Conservation (phyloP, 495 filamentous ascomycete genomes). For the Penicillium chermesinum region DNA sequence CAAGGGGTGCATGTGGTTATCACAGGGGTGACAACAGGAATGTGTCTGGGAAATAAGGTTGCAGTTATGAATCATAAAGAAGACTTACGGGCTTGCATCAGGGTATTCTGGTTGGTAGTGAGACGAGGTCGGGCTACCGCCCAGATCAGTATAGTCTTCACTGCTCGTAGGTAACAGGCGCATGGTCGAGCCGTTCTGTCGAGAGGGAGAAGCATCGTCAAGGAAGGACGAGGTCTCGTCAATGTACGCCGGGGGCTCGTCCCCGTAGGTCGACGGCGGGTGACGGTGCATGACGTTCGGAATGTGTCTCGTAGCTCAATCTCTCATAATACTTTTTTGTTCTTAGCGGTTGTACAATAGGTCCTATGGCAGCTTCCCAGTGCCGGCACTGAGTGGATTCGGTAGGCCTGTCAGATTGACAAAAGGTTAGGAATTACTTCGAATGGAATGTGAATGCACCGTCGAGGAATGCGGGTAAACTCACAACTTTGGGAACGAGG, state of each 20-base stretch:
- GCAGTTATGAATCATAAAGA: neutral
- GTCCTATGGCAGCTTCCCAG: neutral
- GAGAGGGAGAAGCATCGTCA: slow-evolving; percentile 26
- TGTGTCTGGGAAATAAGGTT: slow-evolving; percentile 14
- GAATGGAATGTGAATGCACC: neutral
- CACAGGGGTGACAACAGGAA: slow-evolving; percentile 18
- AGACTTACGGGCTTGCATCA: slow-evolving; percentile 43
- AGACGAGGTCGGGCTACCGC: slow-evolving; percentile 16
- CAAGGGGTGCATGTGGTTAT: slow-evolving; percentile 7
- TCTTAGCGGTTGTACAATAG: neutral
- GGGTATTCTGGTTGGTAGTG: slow-evolving; percentile 14
- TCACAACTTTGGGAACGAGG: too few species aligned
- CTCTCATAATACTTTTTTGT: slow-evolving; percentile 23
- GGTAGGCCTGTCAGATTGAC: neutral
- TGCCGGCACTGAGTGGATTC: slow-evolving; percentile 4
- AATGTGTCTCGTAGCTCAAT: slow-evolving; percentile 18
- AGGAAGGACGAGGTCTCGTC: slow-evolving; percentile 31
- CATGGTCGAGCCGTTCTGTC: slow-evolving; percentile 50
- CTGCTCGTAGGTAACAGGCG: slow-evolving; percentile 54
- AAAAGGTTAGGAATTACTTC: neutral
- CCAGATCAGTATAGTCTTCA: slow-evolving; percentile 28
- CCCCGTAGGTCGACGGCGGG: slow-evolving; percentile 31
- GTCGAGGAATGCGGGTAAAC: neutral
- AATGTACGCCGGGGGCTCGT: slow-evolving; percentile 40
- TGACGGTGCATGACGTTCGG: slow-evolving; percentile 30